Conservation (phyloP, 2,329 filamentous ascomycete species). For the Neospermospora avenae region DNA sequence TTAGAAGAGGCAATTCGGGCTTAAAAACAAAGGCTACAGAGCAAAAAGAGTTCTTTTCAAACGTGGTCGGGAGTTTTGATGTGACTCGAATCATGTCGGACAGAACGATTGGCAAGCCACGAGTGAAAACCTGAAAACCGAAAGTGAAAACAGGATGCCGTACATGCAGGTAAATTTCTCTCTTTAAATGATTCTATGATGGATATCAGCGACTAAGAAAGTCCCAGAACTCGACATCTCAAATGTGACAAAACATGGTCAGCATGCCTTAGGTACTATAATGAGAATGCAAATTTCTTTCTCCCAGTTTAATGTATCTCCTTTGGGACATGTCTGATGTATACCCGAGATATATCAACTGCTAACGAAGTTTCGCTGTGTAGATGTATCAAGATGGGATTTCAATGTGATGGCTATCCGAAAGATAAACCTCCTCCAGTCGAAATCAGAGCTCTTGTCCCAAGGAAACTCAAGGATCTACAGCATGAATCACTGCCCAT, state of each 20-base stretch:
- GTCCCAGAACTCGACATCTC: not conserved
- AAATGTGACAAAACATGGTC: not conserved
- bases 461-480: not conserved
- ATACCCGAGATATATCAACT: too few species aligned
- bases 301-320: too few species aligned
- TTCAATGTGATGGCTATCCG: not conserved
- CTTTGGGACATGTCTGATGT: too few species aligned
- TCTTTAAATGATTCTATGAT: not conserved
- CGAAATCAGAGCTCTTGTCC: not conserved
- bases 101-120: not conserved
- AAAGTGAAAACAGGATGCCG: slow-evolving; percentile 3
- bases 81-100: not conserved
- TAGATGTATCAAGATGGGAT: not conserved
- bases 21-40: too few species aligned
- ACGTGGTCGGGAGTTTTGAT: not conserved
- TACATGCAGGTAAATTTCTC: not conserved
- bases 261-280: not conserved
- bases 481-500: not conserved
- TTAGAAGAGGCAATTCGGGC: too few species aligned
- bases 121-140: not conserved
- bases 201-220: not conserved
- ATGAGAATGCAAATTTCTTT: too few species aligned
- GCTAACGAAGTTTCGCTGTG: too few species aligned
- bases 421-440: not conserved
- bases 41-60: not conserved